Conservation (phyloP, 2,329 filamentous ascomycete genomes). For the Neoscytalidium dimidiatum region DNA sequence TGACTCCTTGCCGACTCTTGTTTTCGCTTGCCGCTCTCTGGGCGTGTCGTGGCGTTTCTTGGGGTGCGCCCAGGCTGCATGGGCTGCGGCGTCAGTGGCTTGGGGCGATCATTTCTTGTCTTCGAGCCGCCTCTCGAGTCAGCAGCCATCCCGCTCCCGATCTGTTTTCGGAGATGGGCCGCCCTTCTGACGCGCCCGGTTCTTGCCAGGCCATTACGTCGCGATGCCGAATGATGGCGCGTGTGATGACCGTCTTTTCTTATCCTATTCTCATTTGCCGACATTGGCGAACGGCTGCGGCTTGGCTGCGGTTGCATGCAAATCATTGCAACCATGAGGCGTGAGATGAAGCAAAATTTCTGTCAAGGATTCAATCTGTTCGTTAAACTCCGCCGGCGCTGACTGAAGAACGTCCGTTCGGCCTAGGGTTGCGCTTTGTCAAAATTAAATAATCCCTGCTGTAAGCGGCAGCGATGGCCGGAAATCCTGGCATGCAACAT, state of each 20-base stretch:
- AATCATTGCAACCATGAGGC: background rate
- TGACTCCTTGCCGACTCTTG: background rate
- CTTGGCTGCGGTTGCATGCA: background rate
- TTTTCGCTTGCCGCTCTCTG: slow-evolving; percentile 1
- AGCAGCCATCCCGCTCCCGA: background rate
- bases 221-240: background rate
- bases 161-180: slow-evolving; percentile 15
- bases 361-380: background rate
- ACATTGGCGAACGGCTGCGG: background rate
- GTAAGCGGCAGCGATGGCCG: slow-evolving; percentile 4
- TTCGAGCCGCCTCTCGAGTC: background rate
- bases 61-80: background rate
- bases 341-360: slow-evolving; percentile 14
- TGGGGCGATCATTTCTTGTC: slow-evolving; percentile 15
- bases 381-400: background rate
- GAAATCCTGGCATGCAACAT: background rate
- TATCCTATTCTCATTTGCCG: slow-evolving; percentile 7
- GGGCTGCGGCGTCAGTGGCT: slow-evolving; percentile 14
- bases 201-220: background rate
- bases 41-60: background rate
- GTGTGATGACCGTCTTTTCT: background rate
- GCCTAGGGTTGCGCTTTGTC: background rate
- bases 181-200: background rate
- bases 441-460: background rate
- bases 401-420: background rate